Conservation (phyloP, 352 stramenopile species). For the Globisporangium orthogonon region DNA sequence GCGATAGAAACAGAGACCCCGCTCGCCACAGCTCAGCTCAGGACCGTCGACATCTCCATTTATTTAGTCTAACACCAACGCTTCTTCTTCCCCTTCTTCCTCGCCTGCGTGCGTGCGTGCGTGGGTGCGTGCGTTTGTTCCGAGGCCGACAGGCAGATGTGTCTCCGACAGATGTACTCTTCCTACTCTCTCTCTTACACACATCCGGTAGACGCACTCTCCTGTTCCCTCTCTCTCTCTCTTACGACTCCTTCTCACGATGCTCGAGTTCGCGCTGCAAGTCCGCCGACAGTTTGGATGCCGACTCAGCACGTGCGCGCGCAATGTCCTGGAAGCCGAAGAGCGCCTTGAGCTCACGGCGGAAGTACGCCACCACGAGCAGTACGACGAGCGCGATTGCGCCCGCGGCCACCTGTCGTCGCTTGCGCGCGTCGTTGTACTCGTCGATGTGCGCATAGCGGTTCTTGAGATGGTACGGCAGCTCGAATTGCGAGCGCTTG, state of each 20-base stretch:
- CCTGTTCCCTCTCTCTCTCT: conserved; percentile 5
- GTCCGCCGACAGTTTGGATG: conserved; percentile 49
- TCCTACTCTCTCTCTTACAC: no score
- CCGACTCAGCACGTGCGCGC: conserved; percentile 49
- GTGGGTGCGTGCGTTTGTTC: no score
- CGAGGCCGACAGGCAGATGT: not conserved
- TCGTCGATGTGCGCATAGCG: conserved; percentile 82
- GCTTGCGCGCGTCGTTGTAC: conserved; percentile 43
- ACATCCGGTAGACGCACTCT: no score
- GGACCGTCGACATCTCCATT: no score
- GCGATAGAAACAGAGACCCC: no score
- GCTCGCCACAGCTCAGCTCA: no score
- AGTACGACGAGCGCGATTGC: conserved; percentile 29
- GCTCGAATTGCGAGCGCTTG: conserved; percentile 88
- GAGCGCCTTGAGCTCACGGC: conserved; percentile 34
- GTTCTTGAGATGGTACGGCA: conserved; percentile 84
- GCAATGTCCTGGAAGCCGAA: conserved; percentile 73
- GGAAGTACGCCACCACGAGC: conserved; percentile 47
- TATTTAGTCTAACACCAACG: not conserved
- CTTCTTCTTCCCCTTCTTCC: not conserved
- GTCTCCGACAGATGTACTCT: not conserved
- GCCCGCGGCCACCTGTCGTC: conserved; percentile 30
- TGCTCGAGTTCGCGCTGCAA: conserved; percentile 24
- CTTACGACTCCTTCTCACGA: conserved; percentile 5
- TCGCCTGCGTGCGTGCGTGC: not conserved